phyloP scores from a whole-genome alignment of 2,329 filamentous ascomycete genomes.

The Dendrostoma leiphaemia region DNA sequence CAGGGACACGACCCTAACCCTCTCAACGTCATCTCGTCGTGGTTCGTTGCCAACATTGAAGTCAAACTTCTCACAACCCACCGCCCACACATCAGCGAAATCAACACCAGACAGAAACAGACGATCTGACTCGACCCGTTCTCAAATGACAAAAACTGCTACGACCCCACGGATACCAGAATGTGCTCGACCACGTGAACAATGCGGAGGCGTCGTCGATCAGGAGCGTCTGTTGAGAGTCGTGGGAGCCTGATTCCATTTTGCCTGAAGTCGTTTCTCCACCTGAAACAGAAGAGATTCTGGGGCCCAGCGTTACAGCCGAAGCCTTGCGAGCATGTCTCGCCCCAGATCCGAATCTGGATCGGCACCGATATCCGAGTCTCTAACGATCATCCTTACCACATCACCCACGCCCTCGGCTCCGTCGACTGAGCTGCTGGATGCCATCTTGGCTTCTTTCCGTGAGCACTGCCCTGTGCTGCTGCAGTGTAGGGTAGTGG shows the following conservation, averaged over 20 bases:
- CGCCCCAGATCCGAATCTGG: background rate
- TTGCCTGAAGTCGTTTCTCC: slow-evolving; percentile 8
- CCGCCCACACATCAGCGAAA: too few relatives aligned
- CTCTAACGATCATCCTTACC: slow-evolving; percentile 48
- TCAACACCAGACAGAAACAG: too few relatives aligned
- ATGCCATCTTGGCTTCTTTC: slow-evolving; percentile 45
- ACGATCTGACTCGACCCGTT: too few relatives aligned
- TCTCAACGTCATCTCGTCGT: background rate
- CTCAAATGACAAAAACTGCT: too few relatives aligned
- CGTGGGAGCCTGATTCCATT: slow-evolving; percentile 6
- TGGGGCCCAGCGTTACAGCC: background rate
- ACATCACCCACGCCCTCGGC: slow-evolving; percentile 55
- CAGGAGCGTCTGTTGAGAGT: slow-evolving; percentile 4
- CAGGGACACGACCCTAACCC: background rate
- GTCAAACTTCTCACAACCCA: background rate
- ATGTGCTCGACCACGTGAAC: background rate
- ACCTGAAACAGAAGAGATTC: background rate
- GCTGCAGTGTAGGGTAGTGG: slow-evolving; percentile 42
- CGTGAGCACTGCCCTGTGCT: slow-evolving; percentile 39
- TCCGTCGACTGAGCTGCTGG: slow-evolving; percentile 51
- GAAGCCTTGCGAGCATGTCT: background rate
- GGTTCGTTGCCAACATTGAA: background rate
- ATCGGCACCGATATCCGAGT: slow-evolving; percentile 8
- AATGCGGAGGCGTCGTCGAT: slow-evolving; percentile 5
- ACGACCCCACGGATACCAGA: too few relatives aligned